Evolutionary conservation across 768 basidiomycete species (phyloP), one percentile per base, ranked within the genome.

Genomic region (Macrolepiota fuliginosa): DNA sequence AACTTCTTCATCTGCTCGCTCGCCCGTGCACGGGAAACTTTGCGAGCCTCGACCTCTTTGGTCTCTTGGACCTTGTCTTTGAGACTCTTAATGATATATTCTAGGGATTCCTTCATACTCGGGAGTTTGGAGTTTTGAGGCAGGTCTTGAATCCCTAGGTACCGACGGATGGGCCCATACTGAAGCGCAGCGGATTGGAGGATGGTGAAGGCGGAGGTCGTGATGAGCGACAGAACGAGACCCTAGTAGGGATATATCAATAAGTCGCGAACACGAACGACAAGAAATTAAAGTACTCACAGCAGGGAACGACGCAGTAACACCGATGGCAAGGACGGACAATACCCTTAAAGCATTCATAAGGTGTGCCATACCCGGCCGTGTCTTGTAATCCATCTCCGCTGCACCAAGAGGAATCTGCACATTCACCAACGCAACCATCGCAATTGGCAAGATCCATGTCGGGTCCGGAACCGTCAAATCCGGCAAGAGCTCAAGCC

Each of bases 401-500:
- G 76, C 71, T 57, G 81, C 53, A 72, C 89, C 62, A 65, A 92
- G 92, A 69, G 78, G 72, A 40, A 96, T 82, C 65, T 93, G 90
- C 7, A 81, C 36, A 63, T 94, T 89, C 59, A 92, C 88, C n/a
- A 73, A 37, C 79, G 77, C 64, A 78, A 78, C 62, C 82, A 84
- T 63, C 74, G 77, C 17, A 81, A 75, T 29, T 0, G 96, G 94
- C 47, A 98, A 77, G 24, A 90, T 72, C 66, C 83, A 89, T 55
- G 83, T 86, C 12, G 94, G 93, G 70, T 93, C 92, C n/a, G 85
- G 70, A 2, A 80, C 71, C 0, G 94, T 93, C 64, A 98, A 74
- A 73, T 98, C 90, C 0, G 87, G 86, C 40, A 96, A 71, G 75
- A 87, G 86, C 49, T 73, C 78, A 32, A 94, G 71, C 0, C 96